Percentiles rank a stretch among this genome's conserved stretches.
Evolutionary conservation across 441 rosid genomes (phyloP).

Genomic region (Bruguiera hainesii): DNA sequence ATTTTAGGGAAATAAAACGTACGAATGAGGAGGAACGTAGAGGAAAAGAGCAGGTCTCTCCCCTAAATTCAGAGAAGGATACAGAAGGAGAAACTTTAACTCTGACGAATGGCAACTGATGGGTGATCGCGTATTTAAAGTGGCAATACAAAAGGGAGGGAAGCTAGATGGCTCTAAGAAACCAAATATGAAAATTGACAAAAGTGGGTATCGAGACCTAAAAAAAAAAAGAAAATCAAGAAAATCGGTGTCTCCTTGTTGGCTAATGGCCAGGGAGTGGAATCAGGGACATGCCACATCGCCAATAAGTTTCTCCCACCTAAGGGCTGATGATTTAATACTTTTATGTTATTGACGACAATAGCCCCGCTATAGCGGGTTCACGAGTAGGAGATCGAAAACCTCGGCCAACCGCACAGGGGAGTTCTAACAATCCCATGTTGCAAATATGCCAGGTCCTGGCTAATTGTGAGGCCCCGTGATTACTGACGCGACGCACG

Average conservation of each 20-base stretch:
- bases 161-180: background rate
- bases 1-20: background rate
- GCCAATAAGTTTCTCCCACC: background rate
- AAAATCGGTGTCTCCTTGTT: slow-evolving; percentile 2
- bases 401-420: background rate
- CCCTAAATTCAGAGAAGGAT: too few relatives aligned
- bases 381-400: background rate
- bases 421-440: background rate
- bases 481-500: slow-evolving; percentile 24
- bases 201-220: background rate
- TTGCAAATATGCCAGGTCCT: background rate
- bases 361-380: background rate
- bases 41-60: background rate
- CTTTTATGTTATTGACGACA: background rate
- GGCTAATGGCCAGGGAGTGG: background rate
- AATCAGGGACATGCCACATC: background rate
- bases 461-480: slow-evolving; percentile 9
- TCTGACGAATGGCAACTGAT: background rate
- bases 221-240: background rate
- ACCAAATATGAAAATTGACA: background rate
- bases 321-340: background rate
- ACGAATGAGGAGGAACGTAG: background rate
- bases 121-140: slow-evolving; percentile 1
- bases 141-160: background rate
- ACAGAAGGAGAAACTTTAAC: background rate